These are phyloP conservation scores for Amauroascus verrucosus DNA, from an alignment of 2,329 filamentous ascomycete species.

Conservation along the genomic window DNA sequence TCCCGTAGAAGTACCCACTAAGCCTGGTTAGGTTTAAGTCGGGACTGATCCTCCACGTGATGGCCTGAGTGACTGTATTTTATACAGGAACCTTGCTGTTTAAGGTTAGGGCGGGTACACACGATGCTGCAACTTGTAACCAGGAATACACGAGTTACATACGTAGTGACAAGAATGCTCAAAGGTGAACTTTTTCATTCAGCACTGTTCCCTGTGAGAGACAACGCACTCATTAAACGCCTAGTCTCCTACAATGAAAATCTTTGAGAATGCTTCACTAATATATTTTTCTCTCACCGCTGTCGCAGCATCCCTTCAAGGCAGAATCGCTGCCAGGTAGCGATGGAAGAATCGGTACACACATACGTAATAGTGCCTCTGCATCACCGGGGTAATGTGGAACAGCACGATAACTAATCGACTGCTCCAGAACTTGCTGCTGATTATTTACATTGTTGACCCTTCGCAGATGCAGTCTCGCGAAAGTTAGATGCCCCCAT, in stretches of 20 bases:
- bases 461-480: not conserved
- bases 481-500: not conserved
- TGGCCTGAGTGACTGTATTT: constrained; percentile 3
- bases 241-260: too few relatives aligned
- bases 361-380: not conserved
- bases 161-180: not conserved
- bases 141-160: not conserved
- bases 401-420: constrained; percentile 3
- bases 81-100: not conserved
- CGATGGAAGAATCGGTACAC: not conserved
- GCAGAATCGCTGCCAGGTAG: not conserved
- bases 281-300: not conserved
- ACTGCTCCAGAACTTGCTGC: constrained; percentile 4
- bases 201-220: too few relatives aligned
- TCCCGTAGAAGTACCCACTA: not conserved
- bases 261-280: not conserved
- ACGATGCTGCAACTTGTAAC: not conserved
- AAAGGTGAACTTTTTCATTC: too few relatives aligned
- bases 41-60: not conserved
- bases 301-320: too few relatives aligned
- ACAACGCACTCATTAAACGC: too few relatives aligned
- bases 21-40: not conserved
- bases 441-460: not conserved
- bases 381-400: constrained; percentile 1
- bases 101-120: constrained; percentile 4